phyloP scores from a whole-genome alignment of 257 asterid genomes.

The Plantago elongata region DNA sequence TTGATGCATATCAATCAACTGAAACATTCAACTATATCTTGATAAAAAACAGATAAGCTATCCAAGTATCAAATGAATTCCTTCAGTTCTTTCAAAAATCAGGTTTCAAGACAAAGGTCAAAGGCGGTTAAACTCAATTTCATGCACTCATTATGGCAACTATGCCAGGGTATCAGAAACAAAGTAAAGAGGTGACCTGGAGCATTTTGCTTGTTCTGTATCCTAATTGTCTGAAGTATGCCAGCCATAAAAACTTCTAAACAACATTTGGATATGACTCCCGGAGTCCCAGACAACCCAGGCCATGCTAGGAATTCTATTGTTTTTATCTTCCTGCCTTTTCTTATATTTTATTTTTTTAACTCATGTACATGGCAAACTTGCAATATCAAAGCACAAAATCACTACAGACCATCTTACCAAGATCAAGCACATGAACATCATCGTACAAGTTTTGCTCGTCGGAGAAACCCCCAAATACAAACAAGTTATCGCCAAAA shows the following conservation, averaged over 20 bases:
- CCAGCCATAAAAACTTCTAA: too few relatives aligned
- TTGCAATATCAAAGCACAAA: not conserved
- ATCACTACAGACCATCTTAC: constrained; percentile 38
- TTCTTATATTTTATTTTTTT: not conserved
- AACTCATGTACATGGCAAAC: not conserved
- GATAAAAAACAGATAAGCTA: not conserved
- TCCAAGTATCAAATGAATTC: not conserved
- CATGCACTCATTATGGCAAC: too few relatives aligned
- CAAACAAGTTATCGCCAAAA: constrained; percentile 70
- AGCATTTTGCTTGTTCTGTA: too few relatives aligned
- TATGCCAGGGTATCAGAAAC: too few relatives aligned
- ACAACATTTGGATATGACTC: too few relatives aligned
- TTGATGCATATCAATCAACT: not conserved
- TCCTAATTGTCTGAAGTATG: too few relatives aligned
- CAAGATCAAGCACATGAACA: constrained; percentile 79
- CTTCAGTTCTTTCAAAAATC: not conserved
- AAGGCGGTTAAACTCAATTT: too few relatives aligned
- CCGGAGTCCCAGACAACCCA: too few relatives aligned
- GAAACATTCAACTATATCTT: not conserved
- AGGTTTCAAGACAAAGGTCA: not conserved
- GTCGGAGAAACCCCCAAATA: constrained; percentile 94
- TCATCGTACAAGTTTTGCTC: constrained; percentile 83
- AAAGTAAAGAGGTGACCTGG: too few relatives aligned
- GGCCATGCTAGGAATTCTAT: not conserved
- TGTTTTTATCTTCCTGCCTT: constrained; percentile 1